Base-by-base conservation (phyloP, 305 asterid species). In the Stenogyne calaminthoides region DNA sequence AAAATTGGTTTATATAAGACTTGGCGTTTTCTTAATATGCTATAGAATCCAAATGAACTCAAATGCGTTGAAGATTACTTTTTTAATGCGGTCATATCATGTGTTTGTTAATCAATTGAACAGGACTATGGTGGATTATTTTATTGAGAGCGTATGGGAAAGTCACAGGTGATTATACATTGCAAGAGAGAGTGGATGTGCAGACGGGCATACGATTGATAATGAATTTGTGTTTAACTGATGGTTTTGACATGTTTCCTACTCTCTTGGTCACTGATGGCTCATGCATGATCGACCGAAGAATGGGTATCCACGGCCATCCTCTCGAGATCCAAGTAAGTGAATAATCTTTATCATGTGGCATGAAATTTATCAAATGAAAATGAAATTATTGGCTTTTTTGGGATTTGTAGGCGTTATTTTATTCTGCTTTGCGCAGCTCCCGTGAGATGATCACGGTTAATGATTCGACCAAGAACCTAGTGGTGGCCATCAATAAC, bases 61-160 rank as follows among this genome's bases (percentile, higher is more conserved):
- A 70, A 66, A 59, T 42, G 22, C 25, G 54, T 46, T 39, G 10
- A 32, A 42, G 64, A 12, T 22, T 20, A 67, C 70, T 42, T 29
- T 25, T 14, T 57, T 27, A 11, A 8, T 25, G 1, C 20, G 25
- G 32, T 51, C 64, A 15, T 34, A 70, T 12, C 19, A 10, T 79
- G 20, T 71, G 47, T 32, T 44, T 44, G 52, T 44, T 51, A 27
- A 36, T 71, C 57, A 68, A 27, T 54, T 73, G 66, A 64, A 65
- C 81, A 90, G 96, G 98, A 40, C 75, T 92, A 58, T 92, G 96
- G 96, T 92, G 98, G 98, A 88, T 90, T 77, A 87, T 90, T 64
- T 79, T 92, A 56, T 75, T 90, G 77, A 81, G 98, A 86, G 93
- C 96, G 62, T 92, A 88, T 74, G 96, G 95, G 69, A 88, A 86